Evolutionary conservation across 2,329 filamentous ascomycete species (phyloP), one percentile per base, ranked within the genome.

Genomic region (Rhynchosporium secalis): DNA sequence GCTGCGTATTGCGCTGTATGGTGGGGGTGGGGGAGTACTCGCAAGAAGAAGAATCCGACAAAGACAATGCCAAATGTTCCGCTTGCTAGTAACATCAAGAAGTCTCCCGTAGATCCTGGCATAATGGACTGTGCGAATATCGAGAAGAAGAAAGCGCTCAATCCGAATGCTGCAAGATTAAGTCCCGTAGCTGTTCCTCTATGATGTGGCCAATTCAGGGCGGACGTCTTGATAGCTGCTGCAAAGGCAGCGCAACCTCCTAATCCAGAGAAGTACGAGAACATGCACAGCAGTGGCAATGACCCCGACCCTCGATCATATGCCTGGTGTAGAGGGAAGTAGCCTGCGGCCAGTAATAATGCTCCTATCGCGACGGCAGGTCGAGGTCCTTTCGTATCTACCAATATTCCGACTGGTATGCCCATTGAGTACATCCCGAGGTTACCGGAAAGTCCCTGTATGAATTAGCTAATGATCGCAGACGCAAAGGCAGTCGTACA

Each of bases 101-200:
- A 93, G 45, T 85, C 84, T 60, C 89, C 88, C 0, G 92, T 95
- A 71, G 96, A 86, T 45, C 92, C 91, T 2, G 91, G 90, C 72
- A 96, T 93, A 46, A 91, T 79, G 52, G 96, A 73, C 20, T 86
- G 85, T 28, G 92, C 91, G 40, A 96, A 77, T 2, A 88, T 82
- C 0, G 95, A 94, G 78, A 97, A 99, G 79, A 98, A 96, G 77
- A 99, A 95, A 60, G 95, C 95, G 74, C 93, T 97, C 62, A 99
- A 78, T 3, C 95, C 95, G 73, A 98, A 98, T 3, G 91, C 93
- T 61, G 95, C 91, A 61, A 98, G 78, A 5, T 95, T 94, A 70
- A 98, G 95, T 1, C 93, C 93, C 5, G 95, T 98, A 5, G 95
- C 95, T 3, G 94, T 96, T 60, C 95, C 95, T 66, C 95, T 86